phyloP scores from a whole-genome alignment of 345 rosid genomes.

The Salix koriyanagi region DNA sequence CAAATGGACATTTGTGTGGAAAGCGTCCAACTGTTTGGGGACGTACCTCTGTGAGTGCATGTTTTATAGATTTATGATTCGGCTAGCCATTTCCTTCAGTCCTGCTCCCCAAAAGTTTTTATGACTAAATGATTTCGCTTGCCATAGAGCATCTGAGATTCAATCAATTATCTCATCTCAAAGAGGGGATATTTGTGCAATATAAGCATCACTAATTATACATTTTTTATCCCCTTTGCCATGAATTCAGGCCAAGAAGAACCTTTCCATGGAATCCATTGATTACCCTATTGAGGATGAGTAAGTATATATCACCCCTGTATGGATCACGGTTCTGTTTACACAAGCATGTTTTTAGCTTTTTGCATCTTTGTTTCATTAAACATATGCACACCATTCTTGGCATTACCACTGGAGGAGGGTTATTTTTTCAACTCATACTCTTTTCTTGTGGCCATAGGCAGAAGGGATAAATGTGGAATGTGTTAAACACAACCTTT shows the following conservation, averaged over 20 bases:
- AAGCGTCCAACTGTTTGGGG: conserved; percentile 48
- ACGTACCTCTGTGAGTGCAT: conserved; percentile 66
- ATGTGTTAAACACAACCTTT: not conserved
- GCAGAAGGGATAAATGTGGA: not conserved
- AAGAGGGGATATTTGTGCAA: not conserved
- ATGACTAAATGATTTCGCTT: not conserved
- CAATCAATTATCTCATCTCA: not conserved
- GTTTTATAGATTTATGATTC: conserved; percentile 2
- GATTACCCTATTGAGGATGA: conserved; percentile 51
- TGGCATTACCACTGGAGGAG: not conserved
- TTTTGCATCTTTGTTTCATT: not conserved
- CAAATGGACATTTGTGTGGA: conserved; percentile 36
- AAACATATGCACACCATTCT: not conserved
- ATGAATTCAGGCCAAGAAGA: conserved; percentile 64
- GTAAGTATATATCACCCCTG: conserved; percentile 47
- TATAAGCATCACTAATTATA: not conserved
- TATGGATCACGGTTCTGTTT: conserved; percentile 11
- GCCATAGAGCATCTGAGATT: not conserved
- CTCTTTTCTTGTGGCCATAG: not conserved
- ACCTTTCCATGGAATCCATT: conserved; percentile 73
- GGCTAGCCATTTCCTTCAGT: conserved; percentile 4
- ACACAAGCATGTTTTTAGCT: not conserved
- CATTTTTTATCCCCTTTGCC: not conserved
- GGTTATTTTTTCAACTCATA: not conserved
- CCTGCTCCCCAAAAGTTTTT: conserved; percentile 3